A percentile compares a stretch with the other conserved stretches of the same genome.
Evolutionary conservation across 768 basidiomycete species (phyloP).

Genomic region (Phlebiopsis gigantea): DNA sequence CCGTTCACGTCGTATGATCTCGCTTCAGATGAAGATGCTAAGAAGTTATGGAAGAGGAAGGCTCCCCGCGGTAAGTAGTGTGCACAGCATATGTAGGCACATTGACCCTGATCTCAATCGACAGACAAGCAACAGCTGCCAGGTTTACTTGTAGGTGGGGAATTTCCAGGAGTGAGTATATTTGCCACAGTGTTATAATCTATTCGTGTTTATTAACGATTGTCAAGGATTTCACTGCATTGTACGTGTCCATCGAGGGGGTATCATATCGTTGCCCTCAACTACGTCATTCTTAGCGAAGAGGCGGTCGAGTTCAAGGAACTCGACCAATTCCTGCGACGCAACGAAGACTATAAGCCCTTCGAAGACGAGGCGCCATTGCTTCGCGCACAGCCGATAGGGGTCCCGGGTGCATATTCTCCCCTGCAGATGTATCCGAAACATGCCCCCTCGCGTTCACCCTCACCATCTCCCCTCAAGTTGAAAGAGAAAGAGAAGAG

Average conservation of each 20-base stretch:
- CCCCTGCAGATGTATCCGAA: conserved; percentile 81
- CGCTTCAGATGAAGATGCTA: conserved; percentile 79
- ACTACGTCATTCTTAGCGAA: conserved; percentile 49
- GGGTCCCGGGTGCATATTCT: conserved; percentile 73
- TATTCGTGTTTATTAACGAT: conserved; percentile 1
- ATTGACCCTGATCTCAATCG: neutral
- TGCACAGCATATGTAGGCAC: neutral
- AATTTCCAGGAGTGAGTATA: conserved; percentile 66
- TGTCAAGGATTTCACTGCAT: conserved; percentile 61
- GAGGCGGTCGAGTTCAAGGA: conserved; percentile 80
- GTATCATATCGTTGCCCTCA: neutral
- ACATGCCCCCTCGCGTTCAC: conserved; percentile 42
- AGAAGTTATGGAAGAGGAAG: conserved; percentile 75
- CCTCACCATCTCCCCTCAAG: conserved; percentile 32
- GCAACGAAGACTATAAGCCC: conserved; percentile 64
- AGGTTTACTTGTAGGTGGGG: conserved; percentile 74
- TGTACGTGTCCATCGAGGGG: conserved; percentile 41
- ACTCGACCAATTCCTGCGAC: conserved; percentile 63
- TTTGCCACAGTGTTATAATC: neutral
- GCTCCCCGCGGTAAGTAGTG: conserved; percentile 53
- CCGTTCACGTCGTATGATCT: conserved; percentile 79
- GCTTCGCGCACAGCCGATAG: conserved; percentile 56
- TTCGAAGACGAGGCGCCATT: conserved; percentile 57
- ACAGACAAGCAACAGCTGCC: conserved; percentile 84
- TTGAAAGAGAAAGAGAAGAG: conserved; percentile 44